Conservation (phyloP, 306 rosid genomes). For the Prunus salicina region DNA sequence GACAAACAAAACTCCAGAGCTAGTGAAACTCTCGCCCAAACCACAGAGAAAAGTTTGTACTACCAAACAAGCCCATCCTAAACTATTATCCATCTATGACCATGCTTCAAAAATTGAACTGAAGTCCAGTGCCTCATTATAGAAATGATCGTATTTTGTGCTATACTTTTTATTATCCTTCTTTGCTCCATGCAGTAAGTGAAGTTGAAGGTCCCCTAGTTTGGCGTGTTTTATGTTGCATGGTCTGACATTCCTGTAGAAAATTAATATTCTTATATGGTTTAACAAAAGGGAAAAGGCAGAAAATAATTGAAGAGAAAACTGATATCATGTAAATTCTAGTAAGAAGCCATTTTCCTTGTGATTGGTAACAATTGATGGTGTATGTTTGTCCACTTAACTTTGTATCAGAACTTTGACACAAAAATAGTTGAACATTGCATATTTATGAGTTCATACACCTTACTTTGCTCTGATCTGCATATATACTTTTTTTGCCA, state of each 20-base stretch:
- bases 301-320: background rate
- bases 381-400: background rate
- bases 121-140: background rate
- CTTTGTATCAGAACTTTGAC: background rate
- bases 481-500: conserved; percentile 27
- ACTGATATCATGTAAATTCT: background rate
- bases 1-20: background rate
- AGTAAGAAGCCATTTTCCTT: background rate
- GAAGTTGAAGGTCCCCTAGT: background rate
- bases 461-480: background rate
- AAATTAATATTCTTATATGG: background rate
- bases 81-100: background rate
- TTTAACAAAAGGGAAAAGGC: background rate
- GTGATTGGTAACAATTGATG: background rate
- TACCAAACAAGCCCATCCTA: background rate
- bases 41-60: background rate
- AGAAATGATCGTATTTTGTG: background rate
- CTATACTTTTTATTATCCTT: background rate
- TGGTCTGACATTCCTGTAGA: background rate
- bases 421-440: background rate
- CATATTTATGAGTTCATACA: background rate
- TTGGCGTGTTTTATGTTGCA: background rate
- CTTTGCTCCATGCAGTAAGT: background rate
- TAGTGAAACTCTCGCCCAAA: background rate
- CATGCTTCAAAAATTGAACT: background rate